A percentile compares a stretch with the other conserved stretches of the same genome.
phyloP scores from a whole-genome alignment of 805 yeast species.

The Saccharomycopsis sp. region DNA sequence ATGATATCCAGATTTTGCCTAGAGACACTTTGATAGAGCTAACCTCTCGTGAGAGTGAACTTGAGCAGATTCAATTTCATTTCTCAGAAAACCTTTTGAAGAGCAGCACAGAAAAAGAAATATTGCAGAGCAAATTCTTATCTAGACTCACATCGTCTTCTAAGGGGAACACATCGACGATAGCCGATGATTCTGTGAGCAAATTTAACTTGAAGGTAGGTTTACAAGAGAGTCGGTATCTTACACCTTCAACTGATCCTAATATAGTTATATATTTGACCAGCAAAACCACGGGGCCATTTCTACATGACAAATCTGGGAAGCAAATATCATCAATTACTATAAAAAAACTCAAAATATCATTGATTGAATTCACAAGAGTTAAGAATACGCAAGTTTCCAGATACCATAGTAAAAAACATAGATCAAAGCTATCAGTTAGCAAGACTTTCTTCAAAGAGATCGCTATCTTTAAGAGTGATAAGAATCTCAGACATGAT shows the following conservation, averaged over 20 bases:
- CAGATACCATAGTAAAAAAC: not conserved
- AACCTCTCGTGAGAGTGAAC: not conserved
- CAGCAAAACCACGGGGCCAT: not conserved
- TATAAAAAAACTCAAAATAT: not conserved
- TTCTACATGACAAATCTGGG: not conserved
- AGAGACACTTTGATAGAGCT: not conserved
- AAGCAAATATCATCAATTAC: not conserved
- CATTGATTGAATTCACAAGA: not conserved
- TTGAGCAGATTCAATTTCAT: not conserved
- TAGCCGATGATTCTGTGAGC: not conserved
- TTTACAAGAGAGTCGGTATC: not conserved
- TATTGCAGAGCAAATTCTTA: not conserved
- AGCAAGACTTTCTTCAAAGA: not conserved
- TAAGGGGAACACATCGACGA: not conserved
- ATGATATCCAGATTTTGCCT: not conserved
- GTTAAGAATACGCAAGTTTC: not conserved
- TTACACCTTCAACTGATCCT: not conserved
- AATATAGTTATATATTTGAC: not conserved
- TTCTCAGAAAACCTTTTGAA: not conserved
- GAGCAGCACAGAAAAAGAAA: not conserved
- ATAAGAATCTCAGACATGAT: not conserved
- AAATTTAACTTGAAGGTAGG: not conserved
- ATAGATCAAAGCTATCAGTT: not conserved
- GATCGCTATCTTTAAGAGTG: not conserved
- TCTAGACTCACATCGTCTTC: not conserved